phyloP scores from a whole-genome alignment of 192 early-diverging fungal genomes.

The Mortierella hygrophila region DNA sequence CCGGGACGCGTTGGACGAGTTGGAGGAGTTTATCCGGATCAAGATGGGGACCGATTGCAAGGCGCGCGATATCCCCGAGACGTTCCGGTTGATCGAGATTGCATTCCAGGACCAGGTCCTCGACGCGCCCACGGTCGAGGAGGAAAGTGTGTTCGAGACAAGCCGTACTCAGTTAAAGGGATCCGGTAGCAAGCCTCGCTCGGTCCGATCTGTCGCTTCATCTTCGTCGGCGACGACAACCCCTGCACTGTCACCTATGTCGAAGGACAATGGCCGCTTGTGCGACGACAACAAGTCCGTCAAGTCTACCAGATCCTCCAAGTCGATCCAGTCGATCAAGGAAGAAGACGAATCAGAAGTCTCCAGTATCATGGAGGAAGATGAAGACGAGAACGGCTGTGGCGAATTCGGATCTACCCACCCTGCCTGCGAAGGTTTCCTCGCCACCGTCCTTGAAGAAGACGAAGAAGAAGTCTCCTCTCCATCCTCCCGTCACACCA shows the following conservation, averaged over 20 bases:
- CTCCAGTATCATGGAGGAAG: neutral
- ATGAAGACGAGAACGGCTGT: neutral
- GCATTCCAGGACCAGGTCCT: slow-evolving; percentile 31
- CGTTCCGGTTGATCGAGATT: slow-evolving; percentile 18
- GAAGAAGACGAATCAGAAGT: neutral
- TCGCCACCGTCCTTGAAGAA: slow-evolving; percentile 27
- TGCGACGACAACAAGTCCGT: neutral
- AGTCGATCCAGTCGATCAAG: neutral
- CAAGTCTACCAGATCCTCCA: neutral
- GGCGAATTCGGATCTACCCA: neutral
- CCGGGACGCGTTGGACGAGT: slow-evolving; percentile 26
- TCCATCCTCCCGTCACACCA: neutral
- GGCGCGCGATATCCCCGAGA: slow-evolving; percentile 29
- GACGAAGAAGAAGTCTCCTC: slow-evolving; percentile 9
- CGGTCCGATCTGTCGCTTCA: neutral
- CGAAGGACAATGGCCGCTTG: neutral
- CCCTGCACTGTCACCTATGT: neutral
- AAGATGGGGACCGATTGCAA: slow-evolving; percentile 40
- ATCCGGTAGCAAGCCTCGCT: neutral
- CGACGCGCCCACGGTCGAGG: neutral
- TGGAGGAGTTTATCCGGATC: slow-evolving; percentile 39
- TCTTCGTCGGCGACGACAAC: neutral
- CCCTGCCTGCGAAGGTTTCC: neutral
- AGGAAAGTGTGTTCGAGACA: neutral
- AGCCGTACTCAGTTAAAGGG: neutral